These are phyloP conservation scores for Eudorina sp. DNA, from an alignment of 139 green algal species.

Conservation along the genomic window DNA sequence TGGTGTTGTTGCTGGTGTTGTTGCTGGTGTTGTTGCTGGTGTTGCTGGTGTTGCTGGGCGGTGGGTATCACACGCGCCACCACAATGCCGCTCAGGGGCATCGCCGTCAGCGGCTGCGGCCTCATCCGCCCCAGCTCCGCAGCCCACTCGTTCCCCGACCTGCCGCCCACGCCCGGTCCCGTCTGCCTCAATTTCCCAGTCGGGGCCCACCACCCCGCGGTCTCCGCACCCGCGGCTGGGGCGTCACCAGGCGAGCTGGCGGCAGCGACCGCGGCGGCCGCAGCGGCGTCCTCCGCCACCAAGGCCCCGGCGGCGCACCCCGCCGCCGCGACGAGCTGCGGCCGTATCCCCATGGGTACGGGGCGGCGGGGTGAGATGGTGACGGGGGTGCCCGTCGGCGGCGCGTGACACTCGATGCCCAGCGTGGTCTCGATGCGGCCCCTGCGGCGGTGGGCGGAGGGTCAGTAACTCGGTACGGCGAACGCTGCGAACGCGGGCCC, in stretches of 20 bases:
- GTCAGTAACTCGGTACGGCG: no score
- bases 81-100: conserved; percentile 39
- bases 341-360: conserved; percentile 22
- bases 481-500: no score
- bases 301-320: not conserved
- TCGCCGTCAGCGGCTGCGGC: conserved; percentile 8
- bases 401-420: conserved; percentile 41
- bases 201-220: not conserved
- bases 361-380: not conserved
- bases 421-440: conserved; percentile 7
- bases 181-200: not conserved
- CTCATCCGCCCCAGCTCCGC: not conserved
- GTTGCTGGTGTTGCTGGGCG: not conserved
- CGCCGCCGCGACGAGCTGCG: conserved; percentile 14
- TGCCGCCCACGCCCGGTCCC: no score
- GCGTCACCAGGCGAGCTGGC: no score
- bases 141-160: not conserved
- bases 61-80: conserved; percentile 17
- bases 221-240: not conserved
- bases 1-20: not conserved
- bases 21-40: not conserved
- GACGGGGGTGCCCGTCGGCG: conserved; percentile 30
- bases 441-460: not conserved
- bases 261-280: not conserved
- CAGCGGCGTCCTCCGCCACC: not conserved